These are phyloP conservation scores for Blastobotrys serpentis DNA, from an alignment of 1,139 yeast genomes.

Conservation along the genomic window DNA sequence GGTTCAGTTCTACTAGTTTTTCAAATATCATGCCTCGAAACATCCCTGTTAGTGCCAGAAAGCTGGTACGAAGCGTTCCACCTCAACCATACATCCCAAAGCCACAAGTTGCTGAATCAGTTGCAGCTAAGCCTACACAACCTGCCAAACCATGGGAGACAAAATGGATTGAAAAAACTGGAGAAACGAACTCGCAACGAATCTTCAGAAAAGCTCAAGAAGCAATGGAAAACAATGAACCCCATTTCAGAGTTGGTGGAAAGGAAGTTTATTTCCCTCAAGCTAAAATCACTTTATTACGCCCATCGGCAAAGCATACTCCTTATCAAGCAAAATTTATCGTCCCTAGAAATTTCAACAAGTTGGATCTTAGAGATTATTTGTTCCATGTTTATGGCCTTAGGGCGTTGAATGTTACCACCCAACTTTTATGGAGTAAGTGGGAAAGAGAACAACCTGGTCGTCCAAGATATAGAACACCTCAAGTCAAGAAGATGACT, in stretches of 20 bases:
- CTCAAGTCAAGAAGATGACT: slow-evolving; percentile 91
- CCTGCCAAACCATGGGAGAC: slow-evolving; percentile 13
- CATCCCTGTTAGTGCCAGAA: slow-evolving; percentile 23
- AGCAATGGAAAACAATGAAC: slow-evolving; percentile 58
- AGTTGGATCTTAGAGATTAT: slow-evolving; percentile 87
- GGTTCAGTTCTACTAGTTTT: neutral
- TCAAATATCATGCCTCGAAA: slow-evolving; percentile 24
- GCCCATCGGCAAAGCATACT: slow-evolving; percentile 91
- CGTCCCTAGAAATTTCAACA: slow-evolving; percentile 88
- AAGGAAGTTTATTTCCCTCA: slow-evolving; percentile 75
- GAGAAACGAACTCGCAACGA: slow-evolving; percentile 21
- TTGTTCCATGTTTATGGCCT: slow-evolving; percentile 84
- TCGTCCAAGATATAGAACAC: slow-evolving; percentile 69
- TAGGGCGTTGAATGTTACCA: slow-evolving; percentile 82
- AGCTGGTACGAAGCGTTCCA: slow-evolving; percentile 26
- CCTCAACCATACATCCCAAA: slow-evolving; percentile 28
- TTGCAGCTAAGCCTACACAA: slow-evolving; percentile 15
- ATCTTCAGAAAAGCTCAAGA: slow-evolving; percentile 45
- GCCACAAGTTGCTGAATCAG: slow-evolving; percentile 6
- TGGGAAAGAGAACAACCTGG: slow-evolving; percentile 61
- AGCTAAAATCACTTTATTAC: slow-evolving; percentile 71
- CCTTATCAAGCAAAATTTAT: slow-evolving; percentile 94
- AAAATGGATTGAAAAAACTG: slow-evolving; percentile 11
- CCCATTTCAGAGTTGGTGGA: slow-evolving; percentile 81
- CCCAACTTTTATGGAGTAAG: slow-evolving; percentile 75